Conservation (phyloP, 306 rosid species). For the Oxytropis ochrocephala region DNA sequence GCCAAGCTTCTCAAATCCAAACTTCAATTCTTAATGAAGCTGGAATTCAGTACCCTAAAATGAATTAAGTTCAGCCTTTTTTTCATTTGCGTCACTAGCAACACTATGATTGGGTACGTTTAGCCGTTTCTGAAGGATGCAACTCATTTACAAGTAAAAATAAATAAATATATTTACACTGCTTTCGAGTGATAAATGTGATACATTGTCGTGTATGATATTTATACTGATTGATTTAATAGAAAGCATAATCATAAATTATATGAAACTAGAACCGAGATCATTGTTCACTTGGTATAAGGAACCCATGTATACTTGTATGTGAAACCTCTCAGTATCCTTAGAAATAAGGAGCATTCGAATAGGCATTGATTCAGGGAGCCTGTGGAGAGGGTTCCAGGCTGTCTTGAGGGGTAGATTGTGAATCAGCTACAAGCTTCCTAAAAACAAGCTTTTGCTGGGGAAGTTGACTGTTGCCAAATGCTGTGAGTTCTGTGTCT, state of each 20-base stretch:
- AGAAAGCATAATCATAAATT: neutral
- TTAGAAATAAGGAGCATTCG: neutral
- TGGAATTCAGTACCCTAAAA: neutral
- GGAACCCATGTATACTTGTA: neutral
- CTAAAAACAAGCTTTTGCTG: constrained; percentile 68
- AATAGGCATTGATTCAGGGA: constrained; percentile 11
- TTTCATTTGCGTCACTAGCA: neutral
- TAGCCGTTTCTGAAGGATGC: neutral
- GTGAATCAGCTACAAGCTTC: constrained; percentile 38
- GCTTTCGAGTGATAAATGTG: neutral
- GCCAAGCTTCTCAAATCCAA: neutral
- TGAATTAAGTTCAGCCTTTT: neutral
- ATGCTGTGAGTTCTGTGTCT: constrained; percentile 74
- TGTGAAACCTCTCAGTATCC: neutral
- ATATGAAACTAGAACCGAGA: neutral
- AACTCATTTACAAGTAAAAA: neutral
- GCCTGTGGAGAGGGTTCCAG: constrained; percentile 41
- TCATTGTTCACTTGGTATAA: neutral
- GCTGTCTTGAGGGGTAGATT: constrained; percentile 29
- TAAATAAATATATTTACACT: neutral
- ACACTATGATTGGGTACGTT: neutral
- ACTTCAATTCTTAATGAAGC: neutral
- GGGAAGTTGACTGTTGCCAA: constrained; percentile 73
- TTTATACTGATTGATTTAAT: neutral
- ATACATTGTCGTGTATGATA: neutral